These are phyloP conservation scores for Podospora australis DNA, from an alignment of 495 filamentous ascomycete species.

Conservation along the genomic window DNA sequence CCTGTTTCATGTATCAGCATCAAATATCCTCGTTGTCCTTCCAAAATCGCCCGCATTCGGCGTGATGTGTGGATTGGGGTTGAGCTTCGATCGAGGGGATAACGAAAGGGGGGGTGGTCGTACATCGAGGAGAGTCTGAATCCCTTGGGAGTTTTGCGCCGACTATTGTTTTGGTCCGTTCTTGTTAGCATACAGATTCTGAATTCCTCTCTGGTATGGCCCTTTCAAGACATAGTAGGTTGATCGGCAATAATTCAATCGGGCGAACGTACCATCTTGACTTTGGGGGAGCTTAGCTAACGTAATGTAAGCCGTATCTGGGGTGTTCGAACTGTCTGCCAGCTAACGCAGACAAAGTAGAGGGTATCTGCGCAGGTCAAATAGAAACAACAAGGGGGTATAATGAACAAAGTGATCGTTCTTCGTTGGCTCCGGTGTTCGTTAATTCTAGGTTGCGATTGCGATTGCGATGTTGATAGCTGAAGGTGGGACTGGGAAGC, in stretches of 20 bases:
- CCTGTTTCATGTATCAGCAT: slow-evolving; percentile 44
- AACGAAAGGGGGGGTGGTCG: slow-evolving; percentile 23
- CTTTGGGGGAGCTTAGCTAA: background rate
- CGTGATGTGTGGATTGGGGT: background rate
- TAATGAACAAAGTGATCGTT: no score
- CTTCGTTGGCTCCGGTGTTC: no score
- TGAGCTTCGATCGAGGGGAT: background rate
- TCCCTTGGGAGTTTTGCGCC: slow-evolving; percentile 95
- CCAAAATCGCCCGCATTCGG: no score
- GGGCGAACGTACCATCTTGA: slow-evolving; percentile 5
- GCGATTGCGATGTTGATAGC: background rate
- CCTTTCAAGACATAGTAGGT: no score
- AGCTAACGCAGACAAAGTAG: no score
- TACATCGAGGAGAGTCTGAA: slow-evolving; percentile 98
- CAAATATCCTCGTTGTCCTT: background rate
- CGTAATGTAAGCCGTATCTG: no score
- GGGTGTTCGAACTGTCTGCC: no score
- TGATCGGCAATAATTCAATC: background rate
- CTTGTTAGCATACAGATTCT: no score
- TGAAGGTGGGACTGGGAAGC: background rate
- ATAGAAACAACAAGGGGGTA: no score
- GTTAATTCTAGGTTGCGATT: background rate
- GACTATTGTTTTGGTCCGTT: slow-evolving; percentile 51
- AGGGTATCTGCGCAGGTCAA: no score
- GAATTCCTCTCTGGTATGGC: no score